A percentile compares a stretch with the other conserved stretches of the same genome.
Evolutionary conservation across 2,329 filamentous ascomycete genomes (phyloP).

Genomic region (Monilinia polystroma): DNA sequence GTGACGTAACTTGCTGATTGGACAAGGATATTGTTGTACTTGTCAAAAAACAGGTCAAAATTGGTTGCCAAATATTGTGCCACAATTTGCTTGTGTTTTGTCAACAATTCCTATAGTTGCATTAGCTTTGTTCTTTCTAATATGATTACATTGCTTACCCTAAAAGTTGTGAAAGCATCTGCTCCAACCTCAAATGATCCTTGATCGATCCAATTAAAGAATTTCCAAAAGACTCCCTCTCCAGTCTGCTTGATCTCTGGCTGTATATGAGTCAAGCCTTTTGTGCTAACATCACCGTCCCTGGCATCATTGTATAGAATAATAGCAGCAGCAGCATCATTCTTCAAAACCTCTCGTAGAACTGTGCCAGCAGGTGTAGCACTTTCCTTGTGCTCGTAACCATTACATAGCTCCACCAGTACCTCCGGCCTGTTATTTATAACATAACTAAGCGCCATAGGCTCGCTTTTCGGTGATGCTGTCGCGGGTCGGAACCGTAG

Average conservation of each 20-base stretch:
- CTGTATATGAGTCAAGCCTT: constrained; percentile 75
- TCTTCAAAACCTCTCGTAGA: constrained; percentile 82
- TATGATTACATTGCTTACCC: constrained; percentile 54
- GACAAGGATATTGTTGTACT: constrained; percentile 83
- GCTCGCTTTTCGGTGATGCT: constrained; percentile 67
- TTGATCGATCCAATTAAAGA: constrained; percentile 96
- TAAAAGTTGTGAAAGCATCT: constrained; percentile 96
- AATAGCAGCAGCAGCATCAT: constrained; percentile 84
- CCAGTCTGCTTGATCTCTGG: constrained; percentile 73
- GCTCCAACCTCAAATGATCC: constrained; percentile 95
- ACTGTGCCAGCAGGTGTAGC: constrained; percentile 89
- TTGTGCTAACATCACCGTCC: constrained; percentile 62
- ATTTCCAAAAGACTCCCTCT: constrained; percentile 89
- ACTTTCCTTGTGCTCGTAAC: constrained; percentile 87
- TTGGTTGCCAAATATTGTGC: constrained; percentile 85
- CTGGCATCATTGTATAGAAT: constrained; percentile 89
- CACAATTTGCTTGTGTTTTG: constrained; percentile 88
- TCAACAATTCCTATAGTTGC: constrained; percentile 77
- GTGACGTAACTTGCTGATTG: constrained; percentile 96
- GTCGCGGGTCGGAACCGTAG: constrained; percentile 81
- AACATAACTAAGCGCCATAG: constrained; percentile 84
- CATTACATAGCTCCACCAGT: constrained; percentile 81
- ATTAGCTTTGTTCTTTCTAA: constrained; percentile 24
- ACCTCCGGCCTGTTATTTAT: constrained; percentile 84
- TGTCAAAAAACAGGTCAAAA: constrained; percentile 88